A percentile compares a stretch with the other conserved stretches of the same genome.
Conservation (phyloP, 2,329 filamentous ascomycete genomes). For the Trichophaea hybrida region DNA sequence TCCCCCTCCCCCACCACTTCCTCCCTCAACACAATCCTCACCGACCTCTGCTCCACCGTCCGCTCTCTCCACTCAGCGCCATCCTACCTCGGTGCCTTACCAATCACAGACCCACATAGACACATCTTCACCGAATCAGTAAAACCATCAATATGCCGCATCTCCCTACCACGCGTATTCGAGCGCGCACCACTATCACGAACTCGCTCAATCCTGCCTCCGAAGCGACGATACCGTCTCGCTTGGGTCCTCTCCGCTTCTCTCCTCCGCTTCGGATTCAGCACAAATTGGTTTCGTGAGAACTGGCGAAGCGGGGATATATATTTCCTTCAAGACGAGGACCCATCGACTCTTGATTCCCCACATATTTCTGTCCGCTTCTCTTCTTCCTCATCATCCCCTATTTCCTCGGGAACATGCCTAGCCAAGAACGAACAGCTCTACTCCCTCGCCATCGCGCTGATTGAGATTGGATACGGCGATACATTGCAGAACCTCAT, state of each 20-base stretch:
- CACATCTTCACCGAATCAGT: conserved; percentile 7
- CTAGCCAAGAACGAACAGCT: conserved; percentile 6
- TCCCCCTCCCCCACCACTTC: background rate
- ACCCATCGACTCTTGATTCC: background rate
- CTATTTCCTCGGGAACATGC: background rate
- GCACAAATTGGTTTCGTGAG: conserved; percentile 7
- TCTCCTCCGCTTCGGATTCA: conserved; percentile 6
- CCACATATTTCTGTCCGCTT: background rate
- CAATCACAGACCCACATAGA: background rate
- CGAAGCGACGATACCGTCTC: background rate
- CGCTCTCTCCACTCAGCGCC: background rate
- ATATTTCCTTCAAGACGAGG: conserved; percentile 6
- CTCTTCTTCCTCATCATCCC: background rate
- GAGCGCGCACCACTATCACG: conserved; percentile 2
- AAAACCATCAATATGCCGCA: background rate
- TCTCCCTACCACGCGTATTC: conserved; percentile 5
- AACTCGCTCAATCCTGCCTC: background rate
- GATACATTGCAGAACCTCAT: background rate
- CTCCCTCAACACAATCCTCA: background rate
- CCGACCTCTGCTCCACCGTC: conserved; percentile 6
- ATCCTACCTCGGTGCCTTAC: conserved; percentile 5
- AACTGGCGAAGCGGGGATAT: conserved; percentile 12
- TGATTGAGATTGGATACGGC: conserved; percentile 11
- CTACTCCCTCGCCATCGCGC: conserved; percentile 4
- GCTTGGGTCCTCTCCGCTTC: conserved; percentile 9